Evolutionary conservation across 208 protist genomes (phyloP), one percentile per base, ranked within the genome.

Genomic region (Angomonas desouzai): DNA sequence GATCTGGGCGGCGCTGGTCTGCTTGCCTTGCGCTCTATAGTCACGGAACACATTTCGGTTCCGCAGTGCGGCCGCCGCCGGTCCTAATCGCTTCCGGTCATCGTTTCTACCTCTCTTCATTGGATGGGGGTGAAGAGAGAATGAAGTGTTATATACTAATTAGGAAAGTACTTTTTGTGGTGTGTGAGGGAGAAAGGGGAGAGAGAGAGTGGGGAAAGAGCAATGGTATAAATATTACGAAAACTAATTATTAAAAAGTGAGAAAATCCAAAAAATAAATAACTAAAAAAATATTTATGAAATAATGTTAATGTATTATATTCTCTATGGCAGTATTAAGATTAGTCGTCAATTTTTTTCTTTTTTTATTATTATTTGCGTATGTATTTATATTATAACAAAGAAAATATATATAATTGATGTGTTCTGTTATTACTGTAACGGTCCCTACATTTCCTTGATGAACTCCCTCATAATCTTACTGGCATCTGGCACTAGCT

Each of bases 1-100:
- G 13, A 99, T 92, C 74, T 99, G 96, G 61, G 98, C 96, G 4
- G 96, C 97, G 18, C 96, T 99, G 72, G 99, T 96, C 76, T 99
- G 98, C 32, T 57, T 64, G 22, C 79, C 67, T 20, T 86, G 69
- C 28, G 77, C 73, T 27, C 89, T 87, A 13, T 70, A 72, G 68
- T 96, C 89, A 30, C 85, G 82, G 61, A 86, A 92, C 9, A 91
- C 75, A 49, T 79, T 47, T 33, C 75, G 59, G 27, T 79, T 74
- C 4, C 78, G 77, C 77, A 93, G 77, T 20, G 87, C 87, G 9
- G 82, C 83, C 10, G 86, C 86, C 3, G 89, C 89, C 2, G 89
- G 89, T 16, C 89, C 89, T 25, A 91, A 66, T 27, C 13, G 32
- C 36, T 45, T 49, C 51, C 25, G 11, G 11, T 62, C n/a, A 62